Evolutionary conservation across 2,329 filamentous ascomycete species (phyloP).

Genomic region (Arthrobotrys iridis): DNA sequence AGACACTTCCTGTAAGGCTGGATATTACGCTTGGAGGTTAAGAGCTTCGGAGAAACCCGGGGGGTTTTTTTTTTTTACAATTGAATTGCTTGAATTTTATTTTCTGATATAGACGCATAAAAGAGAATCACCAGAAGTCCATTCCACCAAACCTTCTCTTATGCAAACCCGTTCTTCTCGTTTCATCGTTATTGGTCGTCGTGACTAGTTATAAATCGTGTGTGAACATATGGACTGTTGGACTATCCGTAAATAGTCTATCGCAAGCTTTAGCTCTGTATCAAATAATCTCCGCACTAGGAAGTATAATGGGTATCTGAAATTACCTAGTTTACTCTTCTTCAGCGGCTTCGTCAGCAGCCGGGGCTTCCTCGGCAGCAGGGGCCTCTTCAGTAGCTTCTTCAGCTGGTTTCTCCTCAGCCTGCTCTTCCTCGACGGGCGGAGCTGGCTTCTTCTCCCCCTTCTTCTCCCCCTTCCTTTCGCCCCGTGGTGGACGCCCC

Average conservation of each 20-base stretch:
- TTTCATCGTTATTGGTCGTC: neutral
- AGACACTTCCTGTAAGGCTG: no score
- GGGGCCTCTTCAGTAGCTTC: neutral
- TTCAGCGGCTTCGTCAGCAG: neutral
- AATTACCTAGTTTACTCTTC: conserved; percentile 4
- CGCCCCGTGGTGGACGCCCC: neutral
- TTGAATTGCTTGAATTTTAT: conserved; percentile 14
- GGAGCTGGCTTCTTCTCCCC: conserved; percentile 1
- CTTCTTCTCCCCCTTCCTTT: neutral
- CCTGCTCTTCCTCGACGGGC: neutral
- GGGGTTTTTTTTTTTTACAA: neutral
- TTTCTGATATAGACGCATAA: neutral
- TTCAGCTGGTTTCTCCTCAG: neutral
- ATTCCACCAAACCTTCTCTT: conserved; percentile 9
- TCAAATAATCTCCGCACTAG: no score
- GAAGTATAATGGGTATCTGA: no score
- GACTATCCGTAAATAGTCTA: neutral
- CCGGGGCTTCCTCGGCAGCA: neutral
- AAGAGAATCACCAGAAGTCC: neutral
- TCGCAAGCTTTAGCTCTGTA: no score
- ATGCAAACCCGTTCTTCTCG: neutral
- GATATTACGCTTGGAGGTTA: no score
- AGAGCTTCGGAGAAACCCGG: no score
- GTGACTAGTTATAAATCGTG: conserved; percentile 1
- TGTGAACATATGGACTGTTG: neutral